These are phyloP conservation scores for Blastocladiella britannica DNA, from an alignment of 192 early-diverging fungal species.

Conservation along the genomic window DNA sequence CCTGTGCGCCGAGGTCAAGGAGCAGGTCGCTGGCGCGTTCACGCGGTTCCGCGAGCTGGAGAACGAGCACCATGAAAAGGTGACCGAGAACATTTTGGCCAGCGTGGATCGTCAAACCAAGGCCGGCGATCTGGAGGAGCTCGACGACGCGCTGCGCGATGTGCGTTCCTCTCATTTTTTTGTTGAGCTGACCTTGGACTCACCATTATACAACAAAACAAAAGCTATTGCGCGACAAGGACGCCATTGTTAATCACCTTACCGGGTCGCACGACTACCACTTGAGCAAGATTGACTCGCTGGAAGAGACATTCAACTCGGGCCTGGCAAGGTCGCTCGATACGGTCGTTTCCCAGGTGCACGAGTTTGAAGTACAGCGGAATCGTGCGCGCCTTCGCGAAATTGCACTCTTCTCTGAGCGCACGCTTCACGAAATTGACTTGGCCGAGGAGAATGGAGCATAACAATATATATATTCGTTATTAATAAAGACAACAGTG, in stretches of 20 bases:
- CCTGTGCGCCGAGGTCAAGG: slow-evolving; percentile 18
- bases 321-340: slow-evolving; percentile 28
- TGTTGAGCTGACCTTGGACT: not conserved
- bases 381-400: slow-evolving; percentile 32
- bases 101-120: slow-evolving; percentile 34
- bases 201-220: no score
- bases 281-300: slow-evolving; percentile 4
- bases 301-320: slow-evolving; percentile 31
- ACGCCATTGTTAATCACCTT: slow-evolving; percentile 29
- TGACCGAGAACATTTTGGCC: slow-evolving; percentile 24
- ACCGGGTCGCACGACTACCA: slow-evolving; percentile 37
- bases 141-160: slow-evolving; percentile 21
- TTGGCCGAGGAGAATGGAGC: slow-evolving; percentile 21
- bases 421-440: slow-evolving; percentile 29
- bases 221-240: slow-evolving; percentile 40
- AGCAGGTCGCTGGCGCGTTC: slow-evolving; percentile 23
- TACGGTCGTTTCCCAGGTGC: slow-evolving; percentile 16
- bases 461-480: no score
- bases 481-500: no score
- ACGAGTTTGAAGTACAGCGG: slow-evolving; percentile 24
- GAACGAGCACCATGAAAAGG: slow-evolving; percentile 34
- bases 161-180: slow-evolving; percentile 6
- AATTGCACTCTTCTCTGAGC: slow-evolving; percentile 32
- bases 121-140: slow-evolving; percentile 27
- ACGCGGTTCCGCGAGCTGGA: slow-evolving; percentile 33